Evolutionary conservation across 192 early-diverging fungal species (phyloP).

Genomic region (Coemansia sp.): DNA sequence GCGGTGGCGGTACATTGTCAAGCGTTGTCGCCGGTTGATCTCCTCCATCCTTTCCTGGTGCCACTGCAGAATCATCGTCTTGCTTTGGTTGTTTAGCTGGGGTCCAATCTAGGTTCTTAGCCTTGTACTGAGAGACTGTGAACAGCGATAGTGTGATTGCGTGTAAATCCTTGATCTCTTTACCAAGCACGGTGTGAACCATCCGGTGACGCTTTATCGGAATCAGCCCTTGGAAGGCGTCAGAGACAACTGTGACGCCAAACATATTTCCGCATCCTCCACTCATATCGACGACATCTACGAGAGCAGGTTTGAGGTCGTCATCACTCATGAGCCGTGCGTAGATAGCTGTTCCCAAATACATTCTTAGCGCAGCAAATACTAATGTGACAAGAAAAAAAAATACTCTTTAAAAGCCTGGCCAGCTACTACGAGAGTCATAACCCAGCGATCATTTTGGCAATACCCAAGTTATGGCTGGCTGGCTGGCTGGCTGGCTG

Average conservation of each 20-base stretch:
- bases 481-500: neutral
- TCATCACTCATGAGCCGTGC: neutral
- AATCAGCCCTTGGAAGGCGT: slow-evolving; percentile 66
- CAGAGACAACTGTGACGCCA: slow-evolving; percentile 74
- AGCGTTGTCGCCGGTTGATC: neutral
- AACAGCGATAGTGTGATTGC: slow-evolving; percentile 40
- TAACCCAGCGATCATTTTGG: neutral
- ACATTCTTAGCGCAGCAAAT: slow-evolving; percentile 10
- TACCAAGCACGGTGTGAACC: slow-evolving; percentile 78
- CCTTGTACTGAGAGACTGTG: slow-evolving; percentile 5
- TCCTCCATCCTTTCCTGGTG: neutral
- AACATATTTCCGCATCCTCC: slow-evolving; percentile 95
- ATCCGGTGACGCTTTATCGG: slow-evolving; percentile 84
- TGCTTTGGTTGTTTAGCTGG: neutral
- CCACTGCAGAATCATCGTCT: neutral
- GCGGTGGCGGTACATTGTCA: neutral
- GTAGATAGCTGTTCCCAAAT: slow-evolving; percentile 17
- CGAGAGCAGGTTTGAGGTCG: neutral
- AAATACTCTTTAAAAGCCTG: neutral
- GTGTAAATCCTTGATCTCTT: slow-evolving; percentile 87
- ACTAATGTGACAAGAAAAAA: neutral
- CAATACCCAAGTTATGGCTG: neutral
- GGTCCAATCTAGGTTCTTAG: neutral
- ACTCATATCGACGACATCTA: slow-evolving; percentile 23
- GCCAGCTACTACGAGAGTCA: neutral